Conservation (phyloP, 1,284 basidiomycete species). For the Coriolopsis trogii region DNA sequence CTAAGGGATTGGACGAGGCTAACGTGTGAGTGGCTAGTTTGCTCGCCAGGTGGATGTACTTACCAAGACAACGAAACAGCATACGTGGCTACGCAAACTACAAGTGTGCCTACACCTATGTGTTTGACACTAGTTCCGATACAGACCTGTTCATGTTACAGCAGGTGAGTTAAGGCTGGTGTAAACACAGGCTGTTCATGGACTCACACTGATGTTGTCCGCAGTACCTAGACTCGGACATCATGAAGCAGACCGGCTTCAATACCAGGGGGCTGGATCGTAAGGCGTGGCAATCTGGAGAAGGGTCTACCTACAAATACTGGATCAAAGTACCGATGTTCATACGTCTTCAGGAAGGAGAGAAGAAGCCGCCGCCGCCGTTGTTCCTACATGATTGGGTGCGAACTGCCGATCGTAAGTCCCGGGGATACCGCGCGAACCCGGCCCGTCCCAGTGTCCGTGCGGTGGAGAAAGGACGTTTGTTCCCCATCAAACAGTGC, state of each 20-base stretch:
- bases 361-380: neutral
- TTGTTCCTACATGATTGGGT: neutral
- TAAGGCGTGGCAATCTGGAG: neutral
- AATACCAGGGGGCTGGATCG: neutral
- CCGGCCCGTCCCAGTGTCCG: neutral
- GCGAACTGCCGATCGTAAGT: neutral
- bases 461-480: neutral
- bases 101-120: neutral
- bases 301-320: neutral
- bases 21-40: neutral
- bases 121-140: neutral
- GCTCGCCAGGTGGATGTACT: neutral
- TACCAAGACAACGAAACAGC: neutral
- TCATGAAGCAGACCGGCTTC: too few species aligned
- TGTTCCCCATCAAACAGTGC: neutral
- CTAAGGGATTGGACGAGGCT: too few species aligned
- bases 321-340: neutral
- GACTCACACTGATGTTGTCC: too few species aligned
- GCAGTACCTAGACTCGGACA: too few species aligned
- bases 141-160: neutral
- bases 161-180: neutral
- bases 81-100: neutral
- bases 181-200: too few species aligned
- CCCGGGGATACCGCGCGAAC: neutral
- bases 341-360: neutral